phyloP scores from a whole-genome alignment of 345 rosid genomes.

The Microcos paniculata region DNA sequence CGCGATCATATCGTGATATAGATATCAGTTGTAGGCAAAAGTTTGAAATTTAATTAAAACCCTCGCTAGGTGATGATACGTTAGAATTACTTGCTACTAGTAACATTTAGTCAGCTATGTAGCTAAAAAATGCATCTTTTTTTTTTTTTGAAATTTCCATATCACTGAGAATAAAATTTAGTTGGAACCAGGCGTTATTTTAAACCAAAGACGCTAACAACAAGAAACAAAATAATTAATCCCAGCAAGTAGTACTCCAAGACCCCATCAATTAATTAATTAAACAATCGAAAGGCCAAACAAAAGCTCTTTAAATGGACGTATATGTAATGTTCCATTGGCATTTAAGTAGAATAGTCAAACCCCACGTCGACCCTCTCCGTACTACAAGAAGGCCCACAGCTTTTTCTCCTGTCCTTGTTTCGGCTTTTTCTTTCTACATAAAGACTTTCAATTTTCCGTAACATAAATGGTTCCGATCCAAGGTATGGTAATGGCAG shows the following conservation, averaged over 20 bases:
- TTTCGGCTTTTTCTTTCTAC: not conserved
- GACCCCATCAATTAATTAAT: not conserved
- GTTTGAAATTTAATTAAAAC: not conserved
- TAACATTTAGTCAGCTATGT: not conserved
- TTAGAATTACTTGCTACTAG: not conserved
- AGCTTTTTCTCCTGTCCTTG: not conserved
- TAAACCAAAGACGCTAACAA: not conserved
- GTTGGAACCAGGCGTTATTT: not conserved
- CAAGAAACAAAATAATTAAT: not conserved
- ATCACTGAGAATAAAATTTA: too few species aligned
- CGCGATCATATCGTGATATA: too few species aligned
- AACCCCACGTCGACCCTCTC: not conserved
- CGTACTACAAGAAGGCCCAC: not conserved
- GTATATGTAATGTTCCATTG: too few species aligned
- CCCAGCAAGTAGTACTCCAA: too few species aligned
- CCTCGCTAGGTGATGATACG: not conserved
- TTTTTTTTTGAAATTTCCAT: too few species aligned
- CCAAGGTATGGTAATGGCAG: constrained; percentile 5
- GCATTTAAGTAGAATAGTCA: not conserved
- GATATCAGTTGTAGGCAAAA: not conserved
- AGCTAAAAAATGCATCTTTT: not conserved
- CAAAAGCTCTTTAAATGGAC: not conserved
- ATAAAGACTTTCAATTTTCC: not conserved
- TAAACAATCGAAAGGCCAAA: not conserved
- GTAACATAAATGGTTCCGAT: not conserved